Base-by-base conservation (phyloP, 2,329 filamentous ascomycete genomes). In the Claviceps cyperi region DNA sequence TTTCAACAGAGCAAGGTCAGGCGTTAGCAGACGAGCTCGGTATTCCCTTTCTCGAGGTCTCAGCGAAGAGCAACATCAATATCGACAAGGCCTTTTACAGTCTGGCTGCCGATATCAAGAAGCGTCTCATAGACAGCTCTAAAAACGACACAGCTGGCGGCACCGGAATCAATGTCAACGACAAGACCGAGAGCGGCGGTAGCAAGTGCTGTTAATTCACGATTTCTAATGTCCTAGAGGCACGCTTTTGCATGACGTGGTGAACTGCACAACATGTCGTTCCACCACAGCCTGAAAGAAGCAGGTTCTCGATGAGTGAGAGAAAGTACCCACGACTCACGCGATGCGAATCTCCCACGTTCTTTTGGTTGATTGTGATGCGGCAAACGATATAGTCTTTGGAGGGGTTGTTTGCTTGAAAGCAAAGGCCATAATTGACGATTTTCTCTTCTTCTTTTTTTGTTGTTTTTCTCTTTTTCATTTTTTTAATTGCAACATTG, bases 11-110 rank as follows among this genome's bases (percentile, higher is more conserved):
- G 67, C 84, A 89, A 64, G 92, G 92, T 60, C 90, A 98, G 69
- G 83, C 84, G 57, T 80, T 98, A 51, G 92, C 92, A 52, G 86
- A 95, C 70, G 92, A 97, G 70, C 83, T 98, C 53, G 89, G 90
- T 63, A 94, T 98, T 57, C 91, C 92, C 19, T 98, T 98, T 77
- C 85, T 98, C 66, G 92, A 98, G 69, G 92, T 98, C 55, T 94
- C 88, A 17, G 92, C 92, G 57, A 98, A 98, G 78, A 91, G 86
- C 74, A 97, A 97, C 74, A 96, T 95, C 80, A 98, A 98, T 72
- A 94, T 98, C 63, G 92, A 98, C 70, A 90, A 96, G 74, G 92
- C 92, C 17, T 98, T 98, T 67, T 97, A 94, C 75, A 90, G 78
- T 66, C 80, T 98, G 59, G 92, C 92, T 15, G 80, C 85, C 57